phyloP scores from a whole-genome alignment of 2,329 filamentous ascomycete genomes.

The Ophiostoma angusticollis region DNA sequence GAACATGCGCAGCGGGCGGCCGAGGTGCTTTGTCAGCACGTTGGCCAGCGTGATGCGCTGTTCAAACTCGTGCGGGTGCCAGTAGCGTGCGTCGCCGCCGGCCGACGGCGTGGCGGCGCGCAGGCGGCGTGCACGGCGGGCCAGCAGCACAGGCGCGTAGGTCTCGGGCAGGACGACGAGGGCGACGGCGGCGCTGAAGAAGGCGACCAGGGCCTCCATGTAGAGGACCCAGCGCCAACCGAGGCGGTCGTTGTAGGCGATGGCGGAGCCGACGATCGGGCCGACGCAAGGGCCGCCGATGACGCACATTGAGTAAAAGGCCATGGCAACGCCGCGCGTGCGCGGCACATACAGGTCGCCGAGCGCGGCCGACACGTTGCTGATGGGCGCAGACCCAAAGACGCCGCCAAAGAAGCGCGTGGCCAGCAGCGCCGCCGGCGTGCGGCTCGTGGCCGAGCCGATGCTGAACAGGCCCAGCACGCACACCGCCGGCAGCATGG shows the following conservation, averaged over 20 bases:
- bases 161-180: constrained; percentile 20
- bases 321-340: constrained; percentile 40
- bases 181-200: constrained; percentile 13
- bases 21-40: constrained; percentile 52
- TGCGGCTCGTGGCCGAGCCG: constrained; percentile 27
- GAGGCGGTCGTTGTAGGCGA: constrained; percentile 17
- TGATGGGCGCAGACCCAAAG: constrained; percentile 49
- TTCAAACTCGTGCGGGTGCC: constrained; percentile 47
- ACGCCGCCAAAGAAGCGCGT: constrained; percentile 53
- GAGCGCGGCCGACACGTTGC: constrained; percentile 51
- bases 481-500: constrained; percentile 30
- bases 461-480: constrained; percentile 32
- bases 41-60: constrained; percentile 40
- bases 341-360: constrained; percentile 47
- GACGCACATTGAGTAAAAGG: constrained; percentile 27
- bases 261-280: constrained; percentile 28
- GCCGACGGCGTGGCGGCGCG: constrained; percentile 24
- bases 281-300: constrained; percentile 28
- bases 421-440: constrained; percentile 46
- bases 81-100: constrained; percentile 18
- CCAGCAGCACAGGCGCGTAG: constrained; percentile 34
- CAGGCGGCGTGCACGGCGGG: constrained; percentile 39
- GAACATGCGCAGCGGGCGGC: constrained; percentile 60
- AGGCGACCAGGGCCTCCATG: constrained; percentile 17
- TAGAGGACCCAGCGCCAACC: constrained; percentile 20